Base-by-base conservation (phyloP, 108 stramenopile genomes). In the Aurantiochytrium sp. region DNA sequence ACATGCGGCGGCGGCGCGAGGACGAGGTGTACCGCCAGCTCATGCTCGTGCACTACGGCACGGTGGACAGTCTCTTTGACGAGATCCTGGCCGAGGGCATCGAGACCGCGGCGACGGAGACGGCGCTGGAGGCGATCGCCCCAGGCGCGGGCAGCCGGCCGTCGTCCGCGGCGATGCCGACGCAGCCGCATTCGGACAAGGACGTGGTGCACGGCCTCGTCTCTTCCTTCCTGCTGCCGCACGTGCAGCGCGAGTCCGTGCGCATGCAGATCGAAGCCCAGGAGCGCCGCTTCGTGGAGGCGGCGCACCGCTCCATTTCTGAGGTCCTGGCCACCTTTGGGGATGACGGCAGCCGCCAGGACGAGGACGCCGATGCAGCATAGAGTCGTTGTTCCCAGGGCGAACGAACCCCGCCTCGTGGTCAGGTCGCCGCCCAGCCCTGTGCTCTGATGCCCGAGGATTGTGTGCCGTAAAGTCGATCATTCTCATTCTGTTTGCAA, bases 1-100 rank as follows among this genome's bases (percentile, higher is more conserved):
- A 89, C 31, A 41, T 42, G 19, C 32, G 86, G 4, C 48, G 88
- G 42, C 30, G 4, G 17, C 55, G 85, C 15, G 55, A 86, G 1
- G 90, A 89, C 34, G 86, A 86, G 27, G 90, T 88, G 4, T 85
- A 68, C 48, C 54, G 88, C 21, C 90, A 90, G 85, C 37, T 90
- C 54, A 88, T 69, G 53, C 31, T 30, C 10, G 55, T 86, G 39
- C 81, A 88, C 52, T 85, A 86, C 31, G 85, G 39, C 34, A 52
- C 88, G 30, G 88, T 73, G 8, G 68, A 41, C 54, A 88, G 52
- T 30, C 55, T 85, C 36, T 73, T 88, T n/a, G 50, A 53, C 19
- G 52, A 54, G 30, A 39, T 88, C 8, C 55, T 88, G 52, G 73
- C 42, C n/a, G 73, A 48, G 30, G 12, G 73, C 24, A 81, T 81